Evolutionary conservation across 2,329 filamentous ascomycete genomes (phyloP).

Genomic region (Pezicula neosporulosa): DNA sequence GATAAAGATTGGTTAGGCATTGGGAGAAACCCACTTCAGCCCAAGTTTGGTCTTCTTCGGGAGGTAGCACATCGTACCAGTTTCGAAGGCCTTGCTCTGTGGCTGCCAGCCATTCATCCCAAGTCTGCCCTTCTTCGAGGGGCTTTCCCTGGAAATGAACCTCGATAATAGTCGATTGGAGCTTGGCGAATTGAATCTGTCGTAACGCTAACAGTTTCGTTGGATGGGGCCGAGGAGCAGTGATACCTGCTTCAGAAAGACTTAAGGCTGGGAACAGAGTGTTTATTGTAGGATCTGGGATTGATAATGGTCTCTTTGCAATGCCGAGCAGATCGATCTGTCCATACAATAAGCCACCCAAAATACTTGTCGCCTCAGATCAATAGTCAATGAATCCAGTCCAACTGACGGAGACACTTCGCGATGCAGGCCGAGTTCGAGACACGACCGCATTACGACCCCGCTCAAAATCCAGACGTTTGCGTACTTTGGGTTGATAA

Average conservation of each 20-base stretch:
- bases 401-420: background rate
- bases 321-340: background rate
- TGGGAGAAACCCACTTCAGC: background rate
- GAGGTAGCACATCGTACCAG: background rate
- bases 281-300: background rate
- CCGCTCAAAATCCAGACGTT: background rate
- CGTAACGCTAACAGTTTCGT: background rate
- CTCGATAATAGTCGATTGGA: constrained; percentile 1
- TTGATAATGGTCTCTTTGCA: background rate
- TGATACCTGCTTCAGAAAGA: background rate
- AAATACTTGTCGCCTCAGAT: background rate
- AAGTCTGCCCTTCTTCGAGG: background rate
- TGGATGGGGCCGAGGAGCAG: background rate
- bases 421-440: background rate
- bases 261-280: background rate
- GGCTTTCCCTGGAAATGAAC: background rate
- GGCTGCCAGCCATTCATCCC: background rate
- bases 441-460: background rate
- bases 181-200: constrained; percentile 1
- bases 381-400: background rate
- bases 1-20: background rate
- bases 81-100: background rate
- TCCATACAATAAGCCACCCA: background rate
- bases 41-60: too few relatives aligned
- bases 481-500: background rate